Evolutionary conservation across 2,329 filamentous ascomycete genomes (phyloP), one percentile per base, ranked within the genome.

Genomic region (Cadophora sp.): DNA sequence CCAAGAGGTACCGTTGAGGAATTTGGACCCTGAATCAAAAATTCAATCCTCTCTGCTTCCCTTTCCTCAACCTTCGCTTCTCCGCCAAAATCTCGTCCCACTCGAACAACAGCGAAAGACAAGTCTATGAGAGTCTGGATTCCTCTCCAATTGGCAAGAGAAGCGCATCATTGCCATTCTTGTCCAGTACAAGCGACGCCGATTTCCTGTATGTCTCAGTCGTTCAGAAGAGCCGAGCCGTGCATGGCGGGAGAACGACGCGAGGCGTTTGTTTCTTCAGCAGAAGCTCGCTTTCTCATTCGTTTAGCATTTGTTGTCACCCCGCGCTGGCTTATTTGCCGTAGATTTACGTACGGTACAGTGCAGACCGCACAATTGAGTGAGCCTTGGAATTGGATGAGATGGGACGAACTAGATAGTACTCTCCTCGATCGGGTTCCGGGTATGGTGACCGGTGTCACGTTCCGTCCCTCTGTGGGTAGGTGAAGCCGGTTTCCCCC

Each of bases 121-220:
- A 6, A 14, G 11, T 51, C 22, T 9, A 9, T 27, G 18, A 33
- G 27, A 53, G 50, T 53, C 33, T 22, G 14, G 33, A 27, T 4
- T 43, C 24, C 36, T n/a, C 1, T 22, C 20, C 1, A 18, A 41
- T 39, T 39, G 33, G 33, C 13, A 43, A 5, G 20, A 58, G 55
- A 58, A 58, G 33, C 13, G 33, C 33, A 58, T 43, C 55, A 58
- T 41, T 58, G 33, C 55, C 55, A 41, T 43, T 58, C 53, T 58
- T 22, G 33, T 41, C 22, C 53, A 18, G 13, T 3, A 58, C 51
- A 41, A 27, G 20, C 7, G 53, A 24, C 53, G 20, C 2, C 20
- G 4, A n/a, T 48, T n/a, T 5, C 24, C 14, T 39, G 36, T 41
- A 53, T 33, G 50, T 51, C 53, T 56, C 53, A 39, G 8, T 22